Conservation (phyloP, 2,329 filamentous ascomycete genomes). For the Talaromyces sp. region DNA sequence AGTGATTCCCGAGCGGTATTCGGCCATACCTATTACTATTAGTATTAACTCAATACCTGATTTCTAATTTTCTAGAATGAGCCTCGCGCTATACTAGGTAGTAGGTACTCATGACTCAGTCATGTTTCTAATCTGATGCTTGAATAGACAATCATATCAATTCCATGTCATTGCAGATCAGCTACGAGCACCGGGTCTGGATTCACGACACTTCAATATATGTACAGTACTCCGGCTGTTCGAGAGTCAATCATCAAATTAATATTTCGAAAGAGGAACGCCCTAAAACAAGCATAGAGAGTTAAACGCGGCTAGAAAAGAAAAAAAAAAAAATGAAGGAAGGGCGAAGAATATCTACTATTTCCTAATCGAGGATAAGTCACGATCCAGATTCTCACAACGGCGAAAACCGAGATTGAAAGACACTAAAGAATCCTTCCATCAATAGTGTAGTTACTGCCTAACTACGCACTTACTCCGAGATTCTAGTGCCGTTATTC, state of each 20-base stretch:
- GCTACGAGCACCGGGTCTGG: no score
- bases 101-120: no score
- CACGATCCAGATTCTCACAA: neutral
- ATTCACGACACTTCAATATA: no score
- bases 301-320: neutral
- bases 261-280: no score
- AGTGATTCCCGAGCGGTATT: neutral
- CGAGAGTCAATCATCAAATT: no score
- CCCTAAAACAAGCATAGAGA: no score
- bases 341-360: neutral
- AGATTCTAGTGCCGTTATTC: neutral
- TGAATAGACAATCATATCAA: no score
- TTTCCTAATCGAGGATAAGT: neutral
- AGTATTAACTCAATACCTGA: neutral
- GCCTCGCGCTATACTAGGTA: neutral
- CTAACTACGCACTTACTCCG: neutral
- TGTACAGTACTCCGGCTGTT: no score
- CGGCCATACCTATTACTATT: no score
- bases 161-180: no score
- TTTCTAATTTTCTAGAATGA: neutral
- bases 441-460: neutral
- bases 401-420: slow-evolving; percentile 1
- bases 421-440: slow-evolving; percentile 1
- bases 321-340: neutral
- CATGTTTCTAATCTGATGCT: no score